Evolutionary conservation across 2,329 filamentous ascomycete genomes (phyloP).

Genomic region (Chalara sp.): DNA sequence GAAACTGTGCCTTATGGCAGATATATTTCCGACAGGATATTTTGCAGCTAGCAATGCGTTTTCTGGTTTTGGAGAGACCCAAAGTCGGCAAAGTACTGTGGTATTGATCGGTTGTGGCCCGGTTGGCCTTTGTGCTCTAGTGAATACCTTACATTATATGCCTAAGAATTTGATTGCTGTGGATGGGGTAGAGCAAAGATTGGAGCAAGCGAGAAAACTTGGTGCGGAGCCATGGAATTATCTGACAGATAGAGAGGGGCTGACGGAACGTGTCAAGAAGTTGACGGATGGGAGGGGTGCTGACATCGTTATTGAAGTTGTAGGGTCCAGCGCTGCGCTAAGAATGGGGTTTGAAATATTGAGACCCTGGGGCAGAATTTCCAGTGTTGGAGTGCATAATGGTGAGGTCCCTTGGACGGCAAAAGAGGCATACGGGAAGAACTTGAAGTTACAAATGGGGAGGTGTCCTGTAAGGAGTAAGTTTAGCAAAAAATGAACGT

Average conservation of each 20-base stretch:
- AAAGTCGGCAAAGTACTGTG: slow-evolving; percentile 37
- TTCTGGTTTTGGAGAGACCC: no score
- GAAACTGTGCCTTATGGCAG: slow-evolving; percentile 70
- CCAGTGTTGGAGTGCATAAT: slow-evolving; percentile 31
- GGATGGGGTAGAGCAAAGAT: slow-evolving; percentile 67
- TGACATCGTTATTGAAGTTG: slow-evolving; percentile 77
- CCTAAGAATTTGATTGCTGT: slow-evolving; percentile 74
- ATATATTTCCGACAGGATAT: slow-evolving; percentile 82
- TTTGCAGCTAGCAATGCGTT: slow-evolving; percentile 77
- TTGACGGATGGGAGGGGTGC: slow-evolving; percentile 75
- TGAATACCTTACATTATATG: slow-evolving; percentile 68
- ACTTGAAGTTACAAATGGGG: slow-evolving; percentile 65
- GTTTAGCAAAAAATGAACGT: slow-evolving; percentile 47
- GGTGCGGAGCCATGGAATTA: slow-evolving; percentile 85
- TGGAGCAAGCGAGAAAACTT: slow-evolving; percentile 65
- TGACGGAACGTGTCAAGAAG: slow-evolving; percentile 64
- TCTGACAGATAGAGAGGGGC: slow-evolving; percentile 56
- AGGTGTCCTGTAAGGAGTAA: slow-evolving; percentile 66
- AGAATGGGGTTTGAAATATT: slow-evolving; percentile 65
- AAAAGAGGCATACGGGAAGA: slow-evolving; percentile 62
- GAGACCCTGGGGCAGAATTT: slow-evolving; percentile 66
- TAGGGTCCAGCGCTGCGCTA: slow-evolving; percentile 62
- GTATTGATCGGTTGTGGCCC: slow-evolving; percentile 81
- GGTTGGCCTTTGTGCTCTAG: slow-evolving; percentile 71
- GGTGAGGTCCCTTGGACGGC: slow-evolving; percentile 60